A percentile compares a stretch with the other conserved stretches of the same genome.
Conservation (phyloP, 768 basidiomycete genomes). For the Amanita rimosa region DNA sequence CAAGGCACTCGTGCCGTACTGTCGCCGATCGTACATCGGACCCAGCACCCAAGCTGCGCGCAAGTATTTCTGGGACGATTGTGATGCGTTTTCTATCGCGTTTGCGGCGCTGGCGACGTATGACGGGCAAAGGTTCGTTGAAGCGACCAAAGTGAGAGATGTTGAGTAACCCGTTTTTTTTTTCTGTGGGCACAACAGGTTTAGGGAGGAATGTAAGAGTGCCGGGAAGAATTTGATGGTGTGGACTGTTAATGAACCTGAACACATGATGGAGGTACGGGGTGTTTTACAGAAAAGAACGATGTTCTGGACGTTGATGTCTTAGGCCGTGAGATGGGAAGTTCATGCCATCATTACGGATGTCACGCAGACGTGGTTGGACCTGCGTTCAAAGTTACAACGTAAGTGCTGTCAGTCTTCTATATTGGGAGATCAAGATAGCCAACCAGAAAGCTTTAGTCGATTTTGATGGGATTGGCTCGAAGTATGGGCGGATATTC, state of each 20-base stretch:
- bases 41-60: conserved; percentile 58
- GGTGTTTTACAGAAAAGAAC: no score
- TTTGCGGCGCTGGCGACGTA: conserved; percentile 61
- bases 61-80: conserved; percentile 83
- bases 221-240: conserved; percentile 82
- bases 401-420: conserved; percentile 29
- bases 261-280: conserved; percentile 80
- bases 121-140: conserved; percentile 67
- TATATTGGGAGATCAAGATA: not conserved
- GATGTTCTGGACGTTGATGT: no score
- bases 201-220: conserved; percentile 66
- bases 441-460: conserved; percentile 22
- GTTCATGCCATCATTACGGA: conserved; percentile 75
- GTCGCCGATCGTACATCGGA: conserved; percentile 80
- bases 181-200: no score
- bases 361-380: conserved; percentile 56
- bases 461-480: conserved; percentile 56
- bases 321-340: conserved; percentile 77
- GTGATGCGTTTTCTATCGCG: conserved; percentile 77
- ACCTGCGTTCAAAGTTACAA: conserved; percentile 44
- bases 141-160: no score
- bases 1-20: conserved; percentile 66
- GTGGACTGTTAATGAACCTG: conserved; percentile 91
- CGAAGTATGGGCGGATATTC: conserved; percentile 56
- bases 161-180: not conserved